phyloP scores from a whole-genome alignment of 2,329 filamentous ascomycete species.

The Talaromyces sp. region DNA sequence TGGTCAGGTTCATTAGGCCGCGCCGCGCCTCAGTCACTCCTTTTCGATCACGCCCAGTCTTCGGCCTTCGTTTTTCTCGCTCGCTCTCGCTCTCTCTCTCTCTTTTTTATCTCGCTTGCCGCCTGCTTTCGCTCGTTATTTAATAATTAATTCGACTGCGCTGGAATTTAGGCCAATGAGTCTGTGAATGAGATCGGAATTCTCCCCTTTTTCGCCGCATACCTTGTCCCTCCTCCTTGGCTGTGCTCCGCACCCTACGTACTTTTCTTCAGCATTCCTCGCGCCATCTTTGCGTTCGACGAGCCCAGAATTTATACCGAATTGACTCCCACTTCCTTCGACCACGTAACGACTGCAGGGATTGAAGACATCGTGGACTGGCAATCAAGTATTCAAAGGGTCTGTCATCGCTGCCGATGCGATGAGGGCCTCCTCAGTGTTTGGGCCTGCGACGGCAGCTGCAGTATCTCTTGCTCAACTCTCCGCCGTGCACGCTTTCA shows the following conservation, averaged over 20 bases:
- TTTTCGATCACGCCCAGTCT: neutral
- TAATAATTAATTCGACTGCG: neutral
- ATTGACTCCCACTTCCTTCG: neutral
- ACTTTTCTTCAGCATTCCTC: constrained; percentile 7
- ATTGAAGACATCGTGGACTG: constrained; percentile 8
- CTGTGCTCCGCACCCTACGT: neutral
- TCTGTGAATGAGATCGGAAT: constrained; percentile 4
- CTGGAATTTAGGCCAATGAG: neutral
- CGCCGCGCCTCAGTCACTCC: neutral
- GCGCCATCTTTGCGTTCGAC: constrained; percentile 4
- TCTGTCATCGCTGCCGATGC: constrained; percentile 35
- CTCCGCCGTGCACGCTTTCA: constrained; percentile 23
- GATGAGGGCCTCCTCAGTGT: constrained; percentile 43
- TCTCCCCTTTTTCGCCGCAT: constrained; percentile 11
- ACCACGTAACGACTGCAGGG: neutral
- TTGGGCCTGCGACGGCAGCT: constrained; percentile 40
- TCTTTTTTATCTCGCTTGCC: neutral
- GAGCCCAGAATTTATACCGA: neutral
- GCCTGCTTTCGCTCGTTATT: neutral
- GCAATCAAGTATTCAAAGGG: constrained; percentile 15
- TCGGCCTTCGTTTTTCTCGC: neutral
- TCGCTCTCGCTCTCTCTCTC: neutral
- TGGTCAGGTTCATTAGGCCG: neutral
- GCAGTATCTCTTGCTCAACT: constrained; percentile 22
- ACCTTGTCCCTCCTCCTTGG: constrained; percentile 15